Percentiles rank a stretch among this genome's conserved stretches.
These are phyloP conservation scores for Chrysosporium queenslandicum DNA, from an alignment of 2,329 filamentous ascomycete genomes.

Conservation along the genomic window DNA sequence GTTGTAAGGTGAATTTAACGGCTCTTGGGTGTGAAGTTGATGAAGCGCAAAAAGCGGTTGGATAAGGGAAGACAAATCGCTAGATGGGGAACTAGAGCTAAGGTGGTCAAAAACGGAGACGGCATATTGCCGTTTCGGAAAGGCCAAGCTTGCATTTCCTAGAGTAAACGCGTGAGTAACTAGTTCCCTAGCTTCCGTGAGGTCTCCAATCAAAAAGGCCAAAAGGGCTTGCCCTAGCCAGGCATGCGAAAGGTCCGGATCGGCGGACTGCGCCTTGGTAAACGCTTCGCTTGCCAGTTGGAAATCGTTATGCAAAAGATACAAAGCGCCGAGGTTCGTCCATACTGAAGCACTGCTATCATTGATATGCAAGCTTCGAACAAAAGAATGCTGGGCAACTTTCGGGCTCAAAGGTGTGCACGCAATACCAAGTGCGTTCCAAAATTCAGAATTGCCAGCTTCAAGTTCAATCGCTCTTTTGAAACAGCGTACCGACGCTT, in stretches of 20 bases:
- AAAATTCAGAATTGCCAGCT: slow-evolving; percentile 88
- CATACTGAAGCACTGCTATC: slow-evolving; percentile 75
- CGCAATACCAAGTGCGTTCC: slow-evolving; percentile 88
- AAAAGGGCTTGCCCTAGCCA: slow-evolving; percentile 91
- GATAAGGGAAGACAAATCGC: slow-evolving; percentile 49
- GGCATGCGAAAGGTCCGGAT: slow-evolving; percentile 84
- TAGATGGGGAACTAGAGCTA: slow-evolving; percentile 43
- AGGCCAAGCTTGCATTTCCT: slow-evolving; percentile 61
- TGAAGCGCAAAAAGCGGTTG: slow-evolving; percentile 81
- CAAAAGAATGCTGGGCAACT: slow-evolving; percentile 86
- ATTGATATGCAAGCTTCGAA: slow-evolving; percentile 84
- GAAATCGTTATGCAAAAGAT: slow-evolving; percentile 70
- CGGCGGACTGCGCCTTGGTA: slow-evolving; percentile 80
- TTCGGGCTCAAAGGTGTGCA: slow-evolving; percentile 77
- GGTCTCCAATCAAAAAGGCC: slow-evolving; percentile 64
- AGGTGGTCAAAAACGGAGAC: slow-evolving; percentile 75
- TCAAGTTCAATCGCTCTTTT: slow-evolving; percentile 94
- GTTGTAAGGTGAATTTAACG: slow-evolving; percentile 59
- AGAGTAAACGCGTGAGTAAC: slow-evolving; percentile 95
- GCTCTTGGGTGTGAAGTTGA: slow-evolving; percentile 63
- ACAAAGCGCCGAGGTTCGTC: slow-evolving; percentile 84
- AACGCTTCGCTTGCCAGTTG: slow-evolving; percentile 85
- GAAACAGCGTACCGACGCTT: slow-evolving; percentile 77
- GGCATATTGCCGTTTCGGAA: slow-evolving; percentile 69
- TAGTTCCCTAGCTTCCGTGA: slow-evolving; percentile 66